These are phyloP conservation scores for Priceomyces carsonii DNA, from an alignment of 805 yeast genomes.

Conservation along the genomic window DNA sequence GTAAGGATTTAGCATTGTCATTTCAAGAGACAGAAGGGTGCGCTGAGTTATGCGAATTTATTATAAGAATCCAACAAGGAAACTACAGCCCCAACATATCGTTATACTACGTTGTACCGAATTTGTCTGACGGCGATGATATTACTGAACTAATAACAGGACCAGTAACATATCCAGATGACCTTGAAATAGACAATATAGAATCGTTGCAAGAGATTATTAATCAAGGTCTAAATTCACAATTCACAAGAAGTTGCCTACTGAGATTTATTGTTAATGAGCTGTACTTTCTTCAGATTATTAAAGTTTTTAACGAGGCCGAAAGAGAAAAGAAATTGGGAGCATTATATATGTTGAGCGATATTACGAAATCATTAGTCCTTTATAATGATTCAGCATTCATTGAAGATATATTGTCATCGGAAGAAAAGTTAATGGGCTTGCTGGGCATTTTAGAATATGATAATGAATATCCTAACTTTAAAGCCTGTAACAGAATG, in stretches of 20 bases:
- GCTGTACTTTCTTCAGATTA: conserved; percentile 54
- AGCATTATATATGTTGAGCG: conserved; percentile 67
- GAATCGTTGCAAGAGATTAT: conserved; percentile 55
- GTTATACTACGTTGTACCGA: conserved; percentile 61
- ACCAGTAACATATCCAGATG: conserved; percentile 67
- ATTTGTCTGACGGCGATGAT: conserved; percentile 41
- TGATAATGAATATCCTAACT: conserved; percentile 81
- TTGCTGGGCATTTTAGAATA: conserved; percentile 81
- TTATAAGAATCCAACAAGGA: conserved; percentile 64
- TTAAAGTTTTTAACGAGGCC: conserved; percentile 52
- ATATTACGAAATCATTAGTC: conserved; percentile 68
- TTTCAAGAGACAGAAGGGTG: conserved; percentile 94
- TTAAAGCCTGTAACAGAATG: conserved; percentile 78
- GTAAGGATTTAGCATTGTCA: conserved; percentile 78
- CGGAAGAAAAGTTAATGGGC: conserved; percentile 42
- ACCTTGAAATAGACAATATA: conserved; percentile 54
- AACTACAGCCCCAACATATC: conserved; percentile 62
- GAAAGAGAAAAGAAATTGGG: conserved; percentile 55
- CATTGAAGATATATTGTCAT: conserved; percentile 32
- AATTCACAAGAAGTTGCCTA: conserved; percentile 61
- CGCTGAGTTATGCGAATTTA: conserved; percentile 75
- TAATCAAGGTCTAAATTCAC: conserved; percentile 60
- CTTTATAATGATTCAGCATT: conserved; percentile 62
- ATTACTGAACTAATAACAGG: conserved; percentile 79
- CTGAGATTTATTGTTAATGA: conserved; percentile 54